phyloP scores from a whole-genome alignment of 768 basidiomycete genomes.

The Amanita pseudoporphyria region DNA sequence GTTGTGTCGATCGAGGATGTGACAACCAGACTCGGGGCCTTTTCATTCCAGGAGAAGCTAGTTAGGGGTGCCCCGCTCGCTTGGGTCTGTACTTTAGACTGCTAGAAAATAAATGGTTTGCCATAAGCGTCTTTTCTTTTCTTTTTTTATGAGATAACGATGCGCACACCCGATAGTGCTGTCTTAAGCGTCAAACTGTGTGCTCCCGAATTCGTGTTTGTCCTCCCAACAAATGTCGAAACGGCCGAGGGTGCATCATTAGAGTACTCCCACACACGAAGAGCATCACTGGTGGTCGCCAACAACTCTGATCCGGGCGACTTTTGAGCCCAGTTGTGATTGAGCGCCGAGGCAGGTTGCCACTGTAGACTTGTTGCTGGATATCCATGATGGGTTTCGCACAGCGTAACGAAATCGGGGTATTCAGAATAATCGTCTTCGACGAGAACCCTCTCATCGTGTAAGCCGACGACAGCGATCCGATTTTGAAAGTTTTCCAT shows the following conservation, averaged over 20 bases:
- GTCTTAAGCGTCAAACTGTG: slow-evolving; percentile 68
- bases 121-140: background rate
- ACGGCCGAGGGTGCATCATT: slow-evolving; percentile 50
- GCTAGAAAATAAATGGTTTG: slow-evolving; percentile 28
- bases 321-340: slow-evolving; percentile 62
- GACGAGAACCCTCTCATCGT: slow-evolving; percentile 81
- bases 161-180: slow-evolving; percentile 70
- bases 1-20: slow-evolving; percentile 99
- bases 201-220: slow-evolving; percentile 36
- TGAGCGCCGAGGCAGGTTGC: slow-evolving; percentile 70
- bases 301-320: slow-evolving; percentile 65
- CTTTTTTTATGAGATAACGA: slow-evolving; percentile 6
- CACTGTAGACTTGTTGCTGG: slow-evolving; percentile 91
- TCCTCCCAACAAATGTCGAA: slow-evolving; percentile 65
- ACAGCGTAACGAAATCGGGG: slow-evolving; percentile 80
- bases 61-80: slow-evolving; percentile 86
- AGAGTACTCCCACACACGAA: slow-evolving; percentile 86
- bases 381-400: slow-evolving; percentile 80
- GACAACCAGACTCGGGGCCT: slow-evolving; percentile 82
- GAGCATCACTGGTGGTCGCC: slow-evolving; percentile 89
- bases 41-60: slow-evolving; percentile 96
- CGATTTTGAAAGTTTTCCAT: slow-evolving; percentile 77
- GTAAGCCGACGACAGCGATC: slow-evolving; percentile 69
- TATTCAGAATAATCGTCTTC: slow-evolving; percentile 79
- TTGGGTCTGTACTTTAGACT: slow-evolving; percentile 86